Evolutionary conservation across 2,329 filamentous ascomycete species (phyloP), one percentile per base, ranked within the genome.

Genomic region (Colletotrichum trifolii): DNA sequence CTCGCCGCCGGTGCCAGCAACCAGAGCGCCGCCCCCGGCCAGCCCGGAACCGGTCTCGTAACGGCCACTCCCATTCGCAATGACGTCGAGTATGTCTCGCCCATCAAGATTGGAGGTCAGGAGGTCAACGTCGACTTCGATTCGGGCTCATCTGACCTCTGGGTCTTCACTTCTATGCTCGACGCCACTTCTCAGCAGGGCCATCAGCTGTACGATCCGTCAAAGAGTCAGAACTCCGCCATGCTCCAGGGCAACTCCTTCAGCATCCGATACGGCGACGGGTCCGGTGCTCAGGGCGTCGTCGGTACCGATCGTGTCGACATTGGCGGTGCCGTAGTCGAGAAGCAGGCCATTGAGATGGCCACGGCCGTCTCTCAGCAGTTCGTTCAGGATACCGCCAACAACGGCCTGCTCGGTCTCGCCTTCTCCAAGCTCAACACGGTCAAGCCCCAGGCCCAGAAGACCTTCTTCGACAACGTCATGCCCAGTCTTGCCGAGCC

Each of bases 401-500:
- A 83, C 69, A 88, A 90, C 73, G 90, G 90, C n/a, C 83, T 93
- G 6, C 80, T 93, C 34, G 90, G 91, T 10, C 83, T 92, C 34
- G 89, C 85, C 8, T 92, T 90, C 73, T 85, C 84, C 61, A 81
- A 76, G 43, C 82, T 91, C 74, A 92, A 91, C 74, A 89, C 86
- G 2, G 85, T 91, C 64, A 73, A 83, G 72, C 89, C 90, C 1
- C 78, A 81, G 13, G 78, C 82, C 67, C 88, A 91, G 69, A 89
- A 88, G 77, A 93, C 90, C 10, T 93, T 92, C 76, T 92, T 93
- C 73, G 89, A 91, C 72, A 93, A 91, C 73, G 79, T 91, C 69
- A 85, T 86, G 75, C 68, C 75, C n/a, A 75, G 79, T 15, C 85
- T 93, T 33, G 83, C 86, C 34, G 77, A 86, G 75, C 90, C 90